Base-by-base conservation (phyloP, 345 rosid genomes). In the Turritis glabra region DNA sequence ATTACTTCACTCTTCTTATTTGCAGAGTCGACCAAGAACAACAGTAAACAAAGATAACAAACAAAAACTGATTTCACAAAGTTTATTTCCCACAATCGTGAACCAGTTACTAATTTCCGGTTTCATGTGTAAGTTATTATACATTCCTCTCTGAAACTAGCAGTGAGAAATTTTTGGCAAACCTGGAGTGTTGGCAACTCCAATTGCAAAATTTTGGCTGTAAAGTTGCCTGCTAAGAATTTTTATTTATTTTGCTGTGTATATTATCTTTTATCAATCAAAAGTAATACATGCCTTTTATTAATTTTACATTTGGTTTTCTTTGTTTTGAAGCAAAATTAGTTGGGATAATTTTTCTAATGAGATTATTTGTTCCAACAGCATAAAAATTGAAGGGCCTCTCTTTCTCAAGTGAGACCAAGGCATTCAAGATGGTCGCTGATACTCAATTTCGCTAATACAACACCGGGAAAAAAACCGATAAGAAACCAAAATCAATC, bases 21-120 rank as follows among this genome's bases (percentile, higher is more conserved):
- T 35, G 70, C 80, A 76, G 74, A 76, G 15, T 76, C 80, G 0
- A 19, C 35, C 25, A 69, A 14, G 65, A 76, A 69, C 69, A 69
- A 69, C 53, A 69, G 65, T 69, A 62, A 54, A 62, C 65, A 76
- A 76, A 53, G 64, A 54, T 69, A 47, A 69, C 51, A 64, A 38
- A 43, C 10, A n/a, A 40, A 25, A 18, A 47, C 30, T 44, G 56
- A 43, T 64, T 32, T 25, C 14, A 29, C 47, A 12, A 32, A 32
- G 17, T 21, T 64, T 26, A 37, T 62, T 3, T 64, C 29, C 65
- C 53, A 40, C 54, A 40, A 53, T 41, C 26, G 44, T 52, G 55
- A 41, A 73, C 57, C 33, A 10, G 41, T 47, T 74, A 30, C 17
- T 61, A 18, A 18, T 37, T 37, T 26, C 41, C 37, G 6, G 56